Evolutionary conservation across 306 rosid genomes (phyloP), one percentile per base, ranked within the genome.

Genomic region (Corylus heterophylla): DNA sequence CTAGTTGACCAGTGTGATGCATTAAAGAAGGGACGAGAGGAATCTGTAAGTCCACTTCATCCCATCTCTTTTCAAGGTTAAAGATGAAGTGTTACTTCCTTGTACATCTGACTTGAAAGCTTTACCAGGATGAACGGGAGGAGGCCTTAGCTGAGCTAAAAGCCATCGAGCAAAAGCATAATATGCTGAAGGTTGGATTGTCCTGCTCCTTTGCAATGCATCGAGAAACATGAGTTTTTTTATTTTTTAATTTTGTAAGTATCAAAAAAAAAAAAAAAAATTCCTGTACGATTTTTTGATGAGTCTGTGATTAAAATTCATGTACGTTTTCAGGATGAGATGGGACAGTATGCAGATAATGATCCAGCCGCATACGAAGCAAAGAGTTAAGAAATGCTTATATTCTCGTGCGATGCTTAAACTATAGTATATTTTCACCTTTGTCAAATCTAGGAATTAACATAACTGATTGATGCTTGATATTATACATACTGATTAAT

Each of bases 321-420:
- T 77, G 66, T 54, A 69, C 48, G 39, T 80, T 88, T 78, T 75
- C 91, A 95, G 98, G 87, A 74, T 55, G 97, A 95, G 84, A 58
- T 95, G 89, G 86, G 80, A 74, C 90, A 90, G 75, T 95, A 89
- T 85, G 93, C 87, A 82, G 98, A 95, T 74, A 95, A 95, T 50
- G 98, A 95, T 84, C 98, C 98, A 1, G 98, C 98, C 74, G 93
- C 96, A 83, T 82, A 91, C 66, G 97, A 92, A 80, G 92, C 92
- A 85, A 95, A 84, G 98, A 95, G 98, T 92, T 90, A 84, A 80
- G 89, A 80, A 77, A 78, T 74, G 29, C 80, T 56, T 76, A 13
- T 72, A 42, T 18, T 39, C 48, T 70, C 67, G 18, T 48, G 73
- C 72, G 75, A 78, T 56, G 58, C 58, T 79, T 83, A 54, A 66